phyloP scores from a whole-genome alignment of 768 basidiomycete species.

The Hydnomerulius pinastri region DNA sequence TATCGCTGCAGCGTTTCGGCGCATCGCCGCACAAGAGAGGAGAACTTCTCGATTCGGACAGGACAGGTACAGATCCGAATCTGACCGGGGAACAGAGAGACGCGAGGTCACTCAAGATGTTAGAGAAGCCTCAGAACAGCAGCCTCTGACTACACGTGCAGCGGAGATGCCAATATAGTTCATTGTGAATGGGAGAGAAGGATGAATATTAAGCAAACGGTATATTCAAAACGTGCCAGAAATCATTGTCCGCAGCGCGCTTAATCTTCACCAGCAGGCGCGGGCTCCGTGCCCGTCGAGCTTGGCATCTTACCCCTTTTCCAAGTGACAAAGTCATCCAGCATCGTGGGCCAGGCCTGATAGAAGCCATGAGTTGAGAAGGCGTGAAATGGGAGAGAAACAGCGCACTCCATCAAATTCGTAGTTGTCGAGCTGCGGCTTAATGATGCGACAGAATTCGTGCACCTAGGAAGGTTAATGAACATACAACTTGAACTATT shows the following conservation, averaged over 20 bases:
- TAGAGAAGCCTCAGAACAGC: background rate
- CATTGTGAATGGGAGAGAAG: background rate
- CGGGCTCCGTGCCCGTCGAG: slow-evolving; percentile 2
- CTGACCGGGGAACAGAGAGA: no score
- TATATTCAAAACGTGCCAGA: slow-evolving; percentile 12
- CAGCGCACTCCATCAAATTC: slow-evolving; percentile 73
- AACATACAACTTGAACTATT: background rate
- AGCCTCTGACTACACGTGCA: background rate
- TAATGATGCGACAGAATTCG: slow-evolving; percentile 71
- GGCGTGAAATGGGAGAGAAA: background rate
- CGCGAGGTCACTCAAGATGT: background rate
- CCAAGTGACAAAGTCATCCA: slow-evolving; percentile 79
- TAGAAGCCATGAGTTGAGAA: slow-evolving; percentile 3
- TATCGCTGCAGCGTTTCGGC: slow-evolving; percentile 3
- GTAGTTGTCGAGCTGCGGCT: slow-evolving; percentile 62
- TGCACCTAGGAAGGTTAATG: slow-evolving; percentile 50
- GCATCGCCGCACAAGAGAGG: slow-evolving; percentile 4
- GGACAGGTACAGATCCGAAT: slow-evolving; percentile 3
- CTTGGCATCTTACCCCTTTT: slow-evolving; percentile 39
- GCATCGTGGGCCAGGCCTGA: slow-evolving; percentile 80
- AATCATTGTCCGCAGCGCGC: slow-evolving; percentile 1
- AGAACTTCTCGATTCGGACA: background rate
- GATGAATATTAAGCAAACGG: slow-evolving; percentile 18
- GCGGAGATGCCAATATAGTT: slow-evolving; percentile 12
- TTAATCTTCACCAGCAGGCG: slow-evolving; percentile 2